Base-by-base conservation (phyloP, 2,329 filamentous ascomycete species). In the Monosporascus cannonballus region DNA sequence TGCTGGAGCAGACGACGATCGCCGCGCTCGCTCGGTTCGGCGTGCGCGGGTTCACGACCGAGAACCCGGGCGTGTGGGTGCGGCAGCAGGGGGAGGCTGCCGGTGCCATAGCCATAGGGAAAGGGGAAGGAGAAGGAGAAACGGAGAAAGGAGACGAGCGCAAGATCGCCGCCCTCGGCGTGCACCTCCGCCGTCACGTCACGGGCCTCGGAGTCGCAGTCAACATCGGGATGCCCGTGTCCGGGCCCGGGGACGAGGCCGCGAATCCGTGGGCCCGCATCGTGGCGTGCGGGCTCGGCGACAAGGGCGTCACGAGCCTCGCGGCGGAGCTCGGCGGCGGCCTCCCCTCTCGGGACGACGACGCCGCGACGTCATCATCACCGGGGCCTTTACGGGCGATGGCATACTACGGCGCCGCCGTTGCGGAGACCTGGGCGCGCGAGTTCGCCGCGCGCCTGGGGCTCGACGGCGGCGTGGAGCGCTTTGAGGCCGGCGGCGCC, bases 121-220 rank as follows among this genome's bases (percentile, higher is more conserved):
- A 62, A 64, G 2, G 69, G 74, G 50, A 18, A 24, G 24, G 15
- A 11, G 15, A 37, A 17, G 6, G 3, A 8, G 38, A 24, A 17
- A 27, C 24, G 18, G 17, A 44, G 64, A 66, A 0, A 34, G 30
- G 30, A 14, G 11, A 3, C 30, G 72, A 77, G 53, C 76, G 79
- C 62, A 99, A 97, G 75, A 91, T 99, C 60, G 90, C 90, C 0
- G 91, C 92, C 0, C 75, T 97, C 42, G 94, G 94, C 1, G 90
- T 99, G n/a, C 92, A 97, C 72, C 79, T 96, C 57, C 77, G 91
- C 15, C 77, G 93, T 46, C 85, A 95, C 69, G 80, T 97, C 38
- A 91, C 86, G 24, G 89, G 86, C 55, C 87, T 95, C 68, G 94
- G 94, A 6, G 78, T 96, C 36, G 92, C 89, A 2, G 67, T 96